A percentile compares a stretch with the other conserved stretches of the same genome.
Evolutionary conservation across 148 eudicot genomes (phyloP).

Genomic region (Chenopodium suecicum): DNA sequence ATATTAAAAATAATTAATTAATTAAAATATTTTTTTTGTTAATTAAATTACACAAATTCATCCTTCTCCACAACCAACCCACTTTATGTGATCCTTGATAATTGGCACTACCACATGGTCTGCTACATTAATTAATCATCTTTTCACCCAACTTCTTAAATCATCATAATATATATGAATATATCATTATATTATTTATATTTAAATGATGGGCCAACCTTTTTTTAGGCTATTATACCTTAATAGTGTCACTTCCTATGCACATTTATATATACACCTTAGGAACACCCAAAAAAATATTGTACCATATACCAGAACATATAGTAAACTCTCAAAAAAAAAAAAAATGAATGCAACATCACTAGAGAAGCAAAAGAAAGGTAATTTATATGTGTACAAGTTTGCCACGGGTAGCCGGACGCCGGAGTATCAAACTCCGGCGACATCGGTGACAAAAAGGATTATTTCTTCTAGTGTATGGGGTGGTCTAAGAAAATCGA

Average conservation of each 20-base stretch:
- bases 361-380: conserved; percentile 45
- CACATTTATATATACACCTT: conserved; percentile 12
- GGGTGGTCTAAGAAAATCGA: conserved; percentile 49
- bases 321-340: neutral
- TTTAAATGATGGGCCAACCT: neutral
- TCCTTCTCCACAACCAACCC: conserved; percentile 7
- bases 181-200: neutral
- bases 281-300: neutral
- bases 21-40: too few species aligned
- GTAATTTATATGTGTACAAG: conserved; percentile 62
- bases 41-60: neutral
- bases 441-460: conserved; percentile 34
- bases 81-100: conserved; percentile 31
- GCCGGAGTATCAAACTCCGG: conserved; percentile 33
- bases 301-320: conserved; percentile 8
- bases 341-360: conserved; percentile 24
- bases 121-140: conserved; percentile 28
- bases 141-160: conserved; percentile 20
- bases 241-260: conserved; percentile 14
- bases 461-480: conserved; percentile 26
- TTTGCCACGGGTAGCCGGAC: conserved; percentile 38
- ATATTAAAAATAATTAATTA: too few species aligned
- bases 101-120: conserved; percentile 52
- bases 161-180: neutral
- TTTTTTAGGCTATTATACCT: conserved; percentile 23